Evolutionary conservation across 202 grass and related monocot genomes (phyloP), one percentile per base, ranked within the genome.

Genomic region (Hordeum pubiflorum): DNA sequence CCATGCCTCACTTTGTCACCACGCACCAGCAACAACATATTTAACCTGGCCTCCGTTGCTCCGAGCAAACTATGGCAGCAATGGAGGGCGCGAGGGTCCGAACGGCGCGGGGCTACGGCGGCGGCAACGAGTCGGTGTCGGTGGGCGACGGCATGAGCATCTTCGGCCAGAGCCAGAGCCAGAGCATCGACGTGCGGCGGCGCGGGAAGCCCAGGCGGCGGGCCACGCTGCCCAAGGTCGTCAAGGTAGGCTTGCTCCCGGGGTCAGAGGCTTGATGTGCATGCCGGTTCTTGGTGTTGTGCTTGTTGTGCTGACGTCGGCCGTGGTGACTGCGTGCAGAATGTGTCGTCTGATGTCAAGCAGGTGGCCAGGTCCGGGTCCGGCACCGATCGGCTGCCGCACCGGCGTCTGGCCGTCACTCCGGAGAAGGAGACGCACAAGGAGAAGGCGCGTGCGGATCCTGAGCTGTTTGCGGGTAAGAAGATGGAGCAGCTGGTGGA

Each of bases 61-160:
- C 2, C 26, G 21, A 59, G 50, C 37, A 48, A 59, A 29, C 31
- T 60, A 50, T 17, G 38, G 15, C 48, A n/a, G 34, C 20, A 31
- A 90, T 65, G 91, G 89, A 94, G 55, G 69, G 37, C 4, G n/a
- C 41, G 11, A 71, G 43, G 37, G 0, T 54, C 50, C 17, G 50
- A n/a, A 62, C 80, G 77, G 67, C 81, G 65, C 77, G 80, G 15
- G 76, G 75, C 62, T 77, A 79, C 24, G 83, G 65, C 46, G 63
- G 72, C 26, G 63, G 72, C 26, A 75, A 80, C 23, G 40, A 52
- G 4, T 81, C 23, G 3, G 85, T 69, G 38, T 94, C 88, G 63
- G 88, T 87, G 24, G 90, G 86, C 76, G 82, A 91, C 24, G 90
- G 90, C 67, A 86, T 91, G 79, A 89, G 69, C 84, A 77, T 94